These are phyloP conservation scores for Mrakia blollopis DNA, from an alignment of 768 basidiomycete species.

Conservation along the genomic window DNA sequence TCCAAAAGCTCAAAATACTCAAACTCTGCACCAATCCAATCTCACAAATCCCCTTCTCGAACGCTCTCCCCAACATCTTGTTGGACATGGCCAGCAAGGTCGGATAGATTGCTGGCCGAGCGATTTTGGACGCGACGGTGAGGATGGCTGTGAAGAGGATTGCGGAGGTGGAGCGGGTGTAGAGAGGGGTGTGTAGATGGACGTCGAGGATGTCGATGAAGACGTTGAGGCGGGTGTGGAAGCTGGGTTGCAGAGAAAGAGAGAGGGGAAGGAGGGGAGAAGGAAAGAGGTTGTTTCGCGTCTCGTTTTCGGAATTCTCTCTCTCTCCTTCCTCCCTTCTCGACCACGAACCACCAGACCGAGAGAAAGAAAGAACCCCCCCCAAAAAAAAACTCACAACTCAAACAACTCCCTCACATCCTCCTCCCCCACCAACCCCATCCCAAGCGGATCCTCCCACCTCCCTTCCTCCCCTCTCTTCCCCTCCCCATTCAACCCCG, in stretches of 20 bases:
- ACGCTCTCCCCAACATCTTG: conserved; percentile 34
- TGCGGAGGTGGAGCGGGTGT: conserved; percentile 23
- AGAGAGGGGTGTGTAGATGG: conserved; percentile 32
- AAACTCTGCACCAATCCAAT: conserved; percentile 35
- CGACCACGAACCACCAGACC: too few species aligned
- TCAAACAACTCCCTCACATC: conserved; percentile 34
- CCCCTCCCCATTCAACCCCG: not conserved
- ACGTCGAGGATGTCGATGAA: conserved; percentile 36
- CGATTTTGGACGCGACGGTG: conserved; percentile 30
- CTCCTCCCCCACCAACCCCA: conserved; percentile 30
- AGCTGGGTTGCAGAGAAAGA: conserved; percentile 11
- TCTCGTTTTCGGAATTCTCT: too few species aligned
- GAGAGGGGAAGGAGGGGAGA: too few species aligned
- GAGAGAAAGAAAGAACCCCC: too few species aligned
- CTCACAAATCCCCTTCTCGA: conserved; percentile 33
- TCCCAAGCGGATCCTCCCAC: conserved; percentile 35
- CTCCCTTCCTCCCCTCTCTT: not conserved
- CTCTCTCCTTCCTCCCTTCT: too few species aligned
- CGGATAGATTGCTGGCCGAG: conserved; percentile 26
- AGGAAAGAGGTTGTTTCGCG: too few species aligned
- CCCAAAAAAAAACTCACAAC: conserved; percentile 9
- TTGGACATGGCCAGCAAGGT: conserved; percentile 30
- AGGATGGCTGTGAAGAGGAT: conserved; percentile 36
- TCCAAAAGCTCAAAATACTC: conserved; percentile 36
- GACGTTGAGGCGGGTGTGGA: conserved; percentile 34